A percentile compares a stretch with the other conserved stretches of the same genome.
Evolutionary conservation across 2,329 filamentous ascomycete genomes (phyloP).

Genomic region (Coniosporium tulheliwenetii): DNA sequence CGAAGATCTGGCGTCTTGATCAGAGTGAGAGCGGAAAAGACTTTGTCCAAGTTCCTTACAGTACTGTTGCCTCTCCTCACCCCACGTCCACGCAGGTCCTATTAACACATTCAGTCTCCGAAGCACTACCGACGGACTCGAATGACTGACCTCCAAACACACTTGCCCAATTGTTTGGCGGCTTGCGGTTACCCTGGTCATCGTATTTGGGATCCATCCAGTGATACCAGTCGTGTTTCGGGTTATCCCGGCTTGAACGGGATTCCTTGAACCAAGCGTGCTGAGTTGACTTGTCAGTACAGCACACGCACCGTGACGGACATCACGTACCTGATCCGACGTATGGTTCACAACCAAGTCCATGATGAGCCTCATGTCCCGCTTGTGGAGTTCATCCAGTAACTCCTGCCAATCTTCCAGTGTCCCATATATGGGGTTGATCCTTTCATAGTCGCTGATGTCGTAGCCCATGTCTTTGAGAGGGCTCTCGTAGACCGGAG

Average conservation of each 20-base stretch:
- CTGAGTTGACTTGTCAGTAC: slow-evolving; percentile 13
- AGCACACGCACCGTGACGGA: no score
- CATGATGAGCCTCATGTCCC: slow-evolving; percentile 55
- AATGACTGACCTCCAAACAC: slow-evolving; percentile 29
- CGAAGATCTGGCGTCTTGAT: no score
- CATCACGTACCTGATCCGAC: slow-evolving; percentile 29
- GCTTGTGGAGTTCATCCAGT: slow-evolving; percentile 41
- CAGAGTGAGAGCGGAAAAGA: no score
- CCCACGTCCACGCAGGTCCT: no score
- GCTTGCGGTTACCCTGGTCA: slow-evolving; percentile 42
- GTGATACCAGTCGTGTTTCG: slow-evolving; percentile 57
- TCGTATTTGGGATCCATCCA: slow-evolving; percentile 27
- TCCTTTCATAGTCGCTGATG: slow-evolving; percentile 49
- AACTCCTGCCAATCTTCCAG: slow-evolving; percentile 48
- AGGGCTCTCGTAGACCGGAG: slow-evolving; percentile 48
- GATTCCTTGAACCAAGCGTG: slow-evolving; percentile 59
- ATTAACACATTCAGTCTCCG: no score
- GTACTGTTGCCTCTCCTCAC: no score
- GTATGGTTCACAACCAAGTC: slow-evolving; percentile 71
- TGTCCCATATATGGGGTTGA: slow-evolving; percentile 51
- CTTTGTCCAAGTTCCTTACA: no score
- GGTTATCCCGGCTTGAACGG: slow-evolving; percentile 41
- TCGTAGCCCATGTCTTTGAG: slow-evolving; percentile 59
- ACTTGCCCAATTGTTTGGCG: slow-evolving; percentile 62
- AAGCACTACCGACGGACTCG: no score